Percentiles rank a stretch among this genome's conserved stretches.
phyloP scores from a whole-genome alignment of 208 protist species.

The Acanthamoeba triangularis region DNA sequence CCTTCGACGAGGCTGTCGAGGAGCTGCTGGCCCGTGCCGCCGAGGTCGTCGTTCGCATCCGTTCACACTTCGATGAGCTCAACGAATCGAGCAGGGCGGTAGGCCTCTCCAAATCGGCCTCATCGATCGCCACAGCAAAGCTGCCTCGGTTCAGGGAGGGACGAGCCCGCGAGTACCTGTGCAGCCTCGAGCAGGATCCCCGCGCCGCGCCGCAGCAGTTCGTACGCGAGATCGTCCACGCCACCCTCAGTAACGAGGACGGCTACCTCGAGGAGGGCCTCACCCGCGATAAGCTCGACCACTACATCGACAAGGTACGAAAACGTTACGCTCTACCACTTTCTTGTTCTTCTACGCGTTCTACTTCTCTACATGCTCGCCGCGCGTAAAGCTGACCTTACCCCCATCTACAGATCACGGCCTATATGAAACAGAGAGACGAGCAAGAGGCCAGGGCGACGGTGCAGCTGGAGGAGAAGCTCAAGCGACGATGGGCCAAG shows the following conservation, averaged over 20 bases:
- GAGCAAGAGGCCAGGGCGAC: not conserved
- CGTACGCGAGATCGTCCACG: conserved; percentile 14
- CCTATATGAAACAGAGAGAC: not conserved
- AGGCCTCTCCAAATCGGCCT: not conserved
- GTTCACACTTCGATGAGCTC: conserved; percentile 3
- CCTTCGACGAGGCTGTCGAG: conserved; percentile 1
- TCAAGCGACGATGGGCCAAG: not conserved
- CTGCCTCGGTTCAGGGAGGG: not conserved
- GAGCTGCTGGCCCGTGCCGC: conserved; percentile 9
- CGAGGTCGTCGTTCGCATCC: conserved; percentile 10
- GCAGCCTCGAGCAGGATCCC: not conserved
- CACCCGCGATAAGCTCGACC: not conserved
- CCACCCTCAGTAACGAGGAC: not conserved
- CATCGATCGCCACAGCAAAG: not conserved
- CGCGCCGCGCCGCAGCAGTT: not conserved
- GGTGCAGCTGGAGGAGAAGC: conserved; percentile 36
- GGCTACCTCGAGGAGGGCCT: conserved; percentile 42
- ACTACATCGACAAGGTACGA: not conserved
- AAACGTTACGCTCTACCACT: not conserved
- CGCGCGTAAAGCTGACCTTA: too few relatives aligned
- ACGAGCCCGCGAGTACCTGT: not conserved
- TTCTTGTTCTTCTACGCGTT: not conserved
- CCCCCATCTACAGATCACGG: not conserved
- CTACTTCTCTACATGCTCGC: not conserved
- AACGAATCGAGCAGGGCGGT: not conserved